Percentiles rank a stretch among this genome's conserved stretches.
Conservation (phyloP, 306 rosid species). For the Hippophae tibetana region DNA sequence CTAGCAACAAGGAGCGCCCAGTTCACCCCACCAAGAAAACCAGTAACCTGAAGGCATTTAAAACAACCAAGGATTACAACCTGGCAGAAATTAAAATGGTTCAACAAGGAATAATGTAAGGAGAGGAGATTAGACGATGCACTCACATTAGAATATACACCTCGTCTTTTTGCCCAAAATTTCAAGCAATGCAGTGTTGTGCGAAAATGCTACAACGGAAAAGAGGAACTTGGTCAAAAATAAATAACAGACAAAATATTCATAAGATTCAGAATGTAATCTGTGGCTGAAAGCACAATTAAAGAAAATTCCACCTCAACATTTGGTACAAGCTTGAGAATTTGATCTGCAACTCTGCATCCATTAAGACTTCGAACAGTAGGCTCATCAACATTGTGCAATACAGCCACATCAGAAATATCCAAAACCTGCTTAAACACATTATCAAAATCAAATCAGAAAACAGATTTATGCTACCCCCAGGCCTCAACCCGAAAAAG, state of each 20-base stretch:
- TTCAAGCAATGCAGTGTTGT: slow-evolving; percentile 65
- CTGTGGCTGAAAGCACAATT: background rate
- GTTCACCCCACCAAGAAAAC: slow-evolving; percentile 95
- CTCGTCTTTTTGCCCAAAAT: slow-evolving; percentile 92
- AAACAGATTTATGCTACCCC: background rate
- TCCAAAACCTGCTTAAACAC: slow-evolving; percentile 59
- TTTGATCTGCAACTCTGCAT: slow-evolving; percentile 89
- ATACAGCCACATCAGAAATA: slow-evolving; percentile 58
- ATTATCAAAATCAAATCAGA: slow-evolving; percentile 6
- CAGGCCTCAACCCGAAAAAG: background rate
- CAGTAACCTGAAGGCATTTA: slow-evolving; percentile 53
- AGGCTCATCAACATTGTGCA: slow-evolving; percentile 62
- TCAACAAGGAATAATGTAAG: too few relatives aligned
- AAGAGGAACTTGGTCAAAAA: background rate
- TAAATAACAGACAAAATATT: background rate
- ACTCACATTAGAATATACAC: slow-evolving; percentile 92
- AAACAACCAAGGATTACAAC: background rate
- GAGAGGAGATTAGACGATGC: background rate
- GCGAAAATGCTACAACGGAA: slow-evolving; percentile 61
- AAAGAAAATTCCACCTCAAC: slow-evolving; percentile 47
- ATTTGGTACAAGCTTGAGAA: slow-evolving; percentile 85
- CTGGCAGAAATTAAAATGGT: background rate
- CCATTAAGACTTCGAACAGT: slow-evolving; percentile 97
- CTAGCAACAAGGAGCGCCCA: slow-evolving; percentile 95
- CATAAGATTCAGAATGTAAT: background rate